Evolutionary conservation across 306 rosid species (phyloP).

Genomic region (Potentilla sterilis): DNA sequence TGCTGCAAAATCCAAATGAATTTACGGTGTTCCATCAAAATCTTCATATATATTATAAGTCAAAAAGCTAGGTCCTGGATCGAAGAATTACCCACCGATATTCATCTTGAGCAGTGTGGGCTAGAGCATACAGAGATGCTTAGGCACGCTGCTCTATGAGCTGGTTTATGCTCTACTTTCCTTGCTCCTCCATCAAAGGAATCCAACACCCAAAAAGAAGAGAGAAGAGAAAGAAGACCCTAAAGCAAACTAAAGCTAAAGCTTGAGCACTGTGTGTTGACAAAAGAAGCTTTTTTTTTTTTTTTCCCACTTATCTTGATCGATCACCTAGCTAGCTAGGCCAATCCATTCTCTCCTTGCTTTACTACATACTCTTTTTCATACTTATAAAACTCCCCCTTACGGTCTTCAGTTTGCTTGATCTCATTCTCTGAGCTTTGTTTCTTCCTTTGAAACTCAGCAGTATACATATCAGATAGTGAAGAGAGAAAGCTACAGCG

Average conservation of each 20-base stretch:
- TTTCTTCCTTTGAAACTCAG: conserved; percentile 7
- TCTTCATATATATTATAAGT: background rate
- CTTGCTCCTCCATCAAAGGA: conserved; percentile 55
- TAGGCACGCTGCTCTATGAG: conserved; percentile 44
- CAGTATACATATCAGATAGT: background rate
- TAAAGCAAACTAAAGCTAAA: conserved; percentile 37
- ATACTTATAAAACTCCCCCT: background rate
- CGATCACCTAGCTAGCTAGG: conserved; percentile 6
- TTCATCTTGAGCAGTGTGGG: background rate
- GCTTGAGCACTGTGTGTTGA: conserved; percentile 30
- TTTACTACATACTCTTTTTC: conserved; percentile 21
- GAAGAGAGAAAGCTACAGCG: background rate
- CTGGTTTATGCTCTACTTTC: conserved; percentile 66
- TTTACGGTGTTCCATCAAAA: background rate
- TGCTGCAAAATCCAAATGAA: background rate
- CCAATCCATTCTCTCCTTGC: conserved; percentile 15
- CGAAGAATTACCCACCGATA: conserved; percentile 7
- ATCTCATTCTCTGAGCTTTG: background rate
- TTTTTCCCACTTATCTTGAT: conserved; percentile 1
- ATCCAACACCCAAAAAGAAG: conserved; percentile 43
- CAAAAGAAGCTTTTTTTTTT: conserved; percentile 55
- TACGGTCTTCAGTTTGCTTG: background rate
- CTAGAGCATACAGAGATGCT: conserved; percentile 20
- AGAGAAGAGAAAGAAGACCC: conserved; percentile 25
- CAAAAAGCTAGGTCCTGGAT: background rate